Evolutionary conservation across 306 rosid species (phyloP).

Genomic region (Sicyos edulis): DNA sequence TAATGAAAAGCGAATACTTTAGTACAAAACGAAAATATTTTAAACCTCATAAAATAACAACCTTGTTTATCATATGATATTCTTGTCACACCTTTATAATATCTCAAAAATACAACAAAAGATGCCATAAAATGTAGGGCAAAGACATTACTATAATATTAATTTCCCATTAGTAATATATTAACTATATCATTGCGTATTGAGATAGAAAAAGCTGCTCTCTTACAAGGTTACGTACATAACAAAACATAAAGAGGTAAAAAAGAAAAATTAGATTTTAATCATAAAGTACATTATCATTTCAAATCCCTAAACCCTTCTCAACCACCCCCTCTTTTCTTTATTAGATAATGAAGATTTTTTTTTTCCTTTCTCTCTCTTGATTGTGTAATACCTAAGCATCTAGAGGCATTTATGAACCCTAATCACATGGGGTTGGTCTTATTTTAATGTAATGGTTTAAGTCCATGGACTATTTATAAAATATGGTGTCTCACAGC

Average conservation of each 20-base stretch:
- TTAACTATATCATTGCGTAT: too few relatives aligned
- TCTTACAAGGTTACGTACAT: too few relatives aligned
- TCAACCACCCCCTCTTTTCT: slow-evolving; percentile 1
- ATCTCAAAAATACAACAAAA: too few relatives aligned
- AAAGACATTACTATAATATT: too few relatives aligned
- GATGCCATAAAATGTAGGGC: too few relatives aligned
- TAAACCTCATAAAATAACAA: neutral
- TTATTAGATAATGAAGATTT: slow-evolving; percentile 1
- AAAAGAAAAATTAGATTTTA: neutral
- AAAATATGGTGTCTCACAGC: neutral
- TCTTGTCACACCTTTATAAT: too few relatives aligned
- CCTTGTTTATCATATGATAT: neutral
- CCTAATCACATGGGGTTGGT: neutral
- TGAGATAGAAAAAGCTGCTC: too few relatives aligned
- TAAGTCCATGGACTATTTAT: neutral
- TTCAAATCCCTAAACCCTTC: neutral
- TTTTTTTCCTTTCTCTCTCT: neutral
- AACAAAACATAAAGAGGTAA: too few relatives aligned
- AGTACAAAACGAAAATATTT: neutral
- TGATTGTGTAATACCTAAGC: slow-evolving; percentile 13
- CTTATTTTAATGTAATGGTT: neutral
- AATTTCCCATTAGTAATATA: too few relatives aligned
- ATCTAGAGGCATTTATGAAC: slow-evolving; percentile 9
- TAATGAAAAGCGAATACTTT: neutral
- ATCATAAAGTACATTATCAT: too few relatives aligned